phyloP scores from a whole-genome alignment of 2,329 filamentous ascomycete genomes.

The Fusarium hostae region DNA sequence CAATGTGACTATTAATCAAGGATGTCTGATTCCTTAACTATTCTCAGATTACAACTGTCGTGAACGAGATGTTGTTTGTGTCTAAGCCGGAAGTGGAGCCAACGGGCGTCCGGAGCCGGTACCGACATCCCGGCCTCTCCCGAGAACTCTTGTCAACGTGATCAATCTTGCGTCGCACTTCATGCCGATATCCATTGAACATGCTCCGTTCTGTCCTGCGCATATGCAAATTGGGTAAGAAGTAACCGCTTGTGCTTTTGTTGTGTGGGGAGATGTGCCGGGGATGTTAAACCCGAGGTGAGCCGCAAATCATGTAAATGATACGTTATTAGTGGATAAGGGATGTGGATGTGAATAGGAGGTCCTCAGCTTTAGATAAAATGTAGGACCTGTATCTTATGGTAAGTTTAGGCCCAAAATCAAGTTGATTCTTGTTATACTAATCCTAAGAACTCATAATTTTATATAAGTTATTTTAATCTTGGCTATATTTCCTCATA shows the following conservation, averaged over 20 bases:
- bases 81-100: conserved; percentile 8
- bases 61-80: conserved; percentile 10
- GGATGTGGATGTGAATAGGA: background rate
- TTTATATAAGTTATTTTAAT: background rate
- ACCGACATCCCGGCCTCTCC: conserved; percentile 31
- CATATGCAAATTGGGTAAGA: background rate
- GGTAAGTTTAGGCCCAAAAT: background rate
- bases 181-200: conserved; percentile 19
- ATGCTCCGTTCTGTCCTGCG: background rate
- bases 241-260: background rate
- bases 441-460: background rate
- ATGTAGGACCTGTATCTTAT: background rate
- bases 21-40: background rate
- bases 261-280: background rate
- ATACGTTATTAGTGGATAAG: background rate
- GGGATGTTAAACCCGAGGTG: conserved; percentile 25
- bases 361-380: background rate
- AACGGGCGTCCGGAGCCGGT: conserved; percentile 28
- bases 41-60: conserved; percentile 4
- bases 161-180: conserved; percentile 22
- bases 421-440: background rate
- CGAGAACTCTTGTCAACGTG: conserved; percentile 26
- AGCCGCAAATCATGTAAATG: conserved; percentile 15
- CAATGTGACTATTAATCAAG: background rate
- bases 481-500: background rate